Evolutionary conservation across 192 early-diverging fungal species (phyloP).

Genomic region (Coemansia sp.): DNA sequence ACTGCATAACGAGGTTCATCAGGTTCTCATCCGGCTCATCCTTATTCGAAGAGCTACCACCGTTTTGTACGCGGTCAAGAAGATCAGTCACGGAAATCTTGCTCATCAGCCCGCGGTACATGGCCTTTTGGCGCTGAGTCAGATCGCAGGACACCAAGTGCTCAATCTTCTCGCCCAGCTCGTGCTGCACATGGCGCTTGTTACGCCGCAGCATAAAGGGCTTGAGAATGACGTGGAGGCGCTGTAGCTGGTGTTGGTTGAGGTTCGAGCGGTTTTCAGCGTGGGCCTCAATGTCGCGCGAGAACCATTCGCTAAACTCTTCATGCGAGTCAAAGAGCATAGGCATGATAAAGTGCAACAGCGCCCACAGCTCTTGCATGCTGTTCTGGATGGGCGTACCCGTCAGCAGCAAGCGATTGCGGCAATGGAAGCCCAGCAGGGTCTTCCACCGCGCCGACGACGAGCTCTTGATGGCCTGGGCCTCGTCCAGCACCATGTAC

Average conservation of each 20-base stretch:
- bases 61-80: slow-evolving; percentile 67
- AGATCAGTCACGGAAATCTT: slow-evolving; percentile 80
- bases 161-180: slow-evolving; percentile 92
- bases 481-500: slow-evolving; percentile 96
- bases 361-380: slow-evolving; percentile 93
- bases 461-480: slow-evolving; percentile 94
- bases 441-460: slow-evolving; percentile 85
- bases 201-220: slow-evolving; percentile 95
- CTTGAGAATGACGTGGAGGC: slow-evolving; percentile 90
- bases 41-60: slow-evolving; percentile 52
- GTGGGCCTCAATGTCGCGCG: slow-evolving; percentile 88
- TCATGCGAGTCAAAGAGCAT: slow-evolving; percentile 91
- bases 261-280: slow-evolving; percentile 80
- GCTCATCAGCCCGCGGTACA: slow-evolving; percentile 77
- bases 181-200: slow-evolving; percentile 89
- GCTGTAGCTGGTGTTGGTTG: slow-evolving; percentile 82
- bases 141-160: slow-evolving; percentile 76
- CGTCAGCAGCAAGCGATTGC: slow-evolving; percentile 83
- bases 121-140: slow-evolving; percentile 70
- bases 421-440: slow-evolving; percentile 80
- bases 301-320: slow-evolving; percentile 95
- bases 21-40: slow-evolving; percentile 77
- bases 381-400: slow-evolving; percentile 95
- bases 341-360: slow-evolving; percentile 96
- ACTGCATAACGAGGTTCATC: slow-evolving; percentile 95